Conservation (phyloP, 1,284 basidiomycete genomes). For the Limonomyces culmigenus region DNA sequence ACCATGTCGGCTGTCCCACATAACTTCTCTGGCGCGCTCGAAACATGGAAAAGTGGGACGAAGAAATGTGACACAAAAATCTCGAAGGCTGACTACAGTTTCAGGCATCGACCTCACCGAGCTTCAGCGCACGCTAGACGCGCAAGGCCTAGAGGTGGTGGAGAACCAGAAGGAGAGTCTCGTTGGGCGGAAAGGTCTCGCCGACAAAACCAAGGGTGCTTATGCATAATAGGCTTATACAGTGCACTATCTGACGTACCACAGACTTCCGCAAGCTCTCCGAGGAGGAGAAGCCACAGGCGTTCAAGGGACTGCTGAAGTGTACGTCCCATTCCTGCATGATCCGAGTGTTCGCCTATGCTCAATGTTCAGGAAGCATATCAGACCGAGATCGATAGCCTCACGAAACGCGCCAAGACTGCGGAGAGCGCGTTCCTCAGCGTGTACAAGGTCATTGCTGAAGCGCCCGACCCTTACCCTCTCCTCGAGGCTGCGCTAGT, state of each 20-base stretch:
- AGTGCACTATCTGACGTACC: no score
- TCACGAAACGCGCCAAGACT: conserved; percentile 81
- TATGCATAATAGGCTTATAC: conserved; percentile 3
- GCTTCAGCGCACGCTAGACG: conserved; percentile 83
- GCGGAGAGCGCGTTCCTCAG: conserved; percentile 90
- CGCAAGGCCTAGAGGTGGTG: conserved; percentile 85
- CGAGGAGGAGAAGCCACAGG: conserved; percentile 69
- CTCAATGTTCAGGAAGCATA: conserved; percentile 41
- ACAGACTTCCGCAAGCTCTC: conserved; percentile 89
- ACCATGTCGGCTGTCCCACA: no score
- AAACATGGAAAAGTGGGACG: background rate
- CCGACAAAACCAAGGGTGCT: conserved; percentile 84
- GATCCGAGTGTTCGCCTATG: background rate
- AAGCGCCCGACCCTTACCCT: conserved; percentile 93
- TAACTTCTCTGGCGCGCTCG: background rate
- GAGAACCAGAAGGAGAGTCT: conserved; percentile 95
- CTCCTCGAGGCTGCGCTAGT: conserved; percentile 87
- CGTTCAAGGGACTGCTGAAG: conserved; percentile 81
- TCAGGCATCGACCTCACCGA: conserved; percentile 78
- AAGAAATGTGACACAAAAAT: background rate
- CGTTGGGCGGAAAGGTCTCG: conserved; percentile 80
- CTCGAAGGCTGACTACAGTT: background rate
- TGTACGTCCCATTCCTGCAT: conserved; percentile 23
- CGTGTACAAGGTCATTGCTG: conserved; percentile 85
- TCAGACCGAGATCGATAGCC: conserved; percentile 88